Evolutionary conservation across 1,284 basidiomycete species (phyloP).

Genomic region (Leccinum subrobustum): DNA sequence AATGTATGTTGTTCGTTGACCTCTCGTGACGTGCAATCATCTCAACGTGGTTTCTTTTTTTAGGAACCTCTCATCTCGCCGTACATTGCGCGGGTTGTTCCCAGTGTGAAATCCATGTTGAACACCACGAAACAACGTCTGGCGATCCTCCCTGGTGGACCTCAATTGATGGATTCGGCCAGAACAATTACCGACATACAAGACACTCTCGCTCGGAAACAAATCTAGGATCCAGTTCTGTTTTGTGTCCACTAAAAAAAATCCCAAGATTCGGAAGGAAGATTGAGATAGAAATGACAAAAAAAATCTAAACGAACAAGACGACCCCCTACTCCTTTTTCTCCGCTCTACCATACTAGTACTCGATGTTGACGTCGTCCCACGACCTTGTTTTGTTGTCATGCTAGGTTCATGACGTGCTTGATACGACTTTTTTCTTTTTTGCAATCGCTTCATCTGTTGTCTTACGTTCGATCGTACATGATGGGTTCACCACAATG

Average conservation of each 20-base stretch:
- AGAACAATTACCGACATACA: constrained; percentile 72
- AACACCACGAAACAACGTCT: constrained; percentile 76
- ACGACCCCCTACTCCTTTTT: constrained; percentile 1
- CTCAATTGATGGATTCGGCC: constrained; percentile 62
- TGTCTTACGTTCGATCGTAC: background rate
- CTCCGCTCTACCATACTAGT: background rate
- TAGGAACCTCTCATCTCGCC: constrained; percentile 79
- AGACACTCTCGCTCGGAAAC: constrained; percentile 67
- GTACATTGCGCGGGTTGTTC: constrained; percentile 75
- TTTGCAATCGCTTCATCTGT: constrained; percentile 16
- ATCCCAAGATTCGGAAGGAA: background rate
- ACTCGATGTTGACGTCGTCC: background rate
- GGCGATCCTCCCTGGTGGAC: constrained; percentile 68
- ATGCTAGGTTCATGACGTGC: constrained; percentile 32
- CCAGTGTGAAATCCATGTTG: constrained; percentile 70
- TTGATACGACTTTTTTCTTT: constrained; percentile 14
- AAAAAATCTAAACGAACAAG: background rate
- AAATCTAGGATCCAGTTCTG: constrained; percentile 14
- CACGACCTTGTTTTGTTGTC: background rate
- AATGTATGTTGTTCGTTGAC: constrained; percentile 45
- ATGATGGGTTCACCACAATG: constrained; percentile 15
- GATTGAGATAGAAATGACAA: constrained; percentile 1
- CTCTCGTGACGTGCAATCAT: background rate
- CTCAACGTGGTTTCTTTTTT: constrained; percentile 13
- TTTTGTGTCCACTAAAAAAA: background rate